Evolutionary conservation across 2,329 filamentous ascomycete genomes (phyloP).

Genomic region (Lachnellula hyalina): DNA sequence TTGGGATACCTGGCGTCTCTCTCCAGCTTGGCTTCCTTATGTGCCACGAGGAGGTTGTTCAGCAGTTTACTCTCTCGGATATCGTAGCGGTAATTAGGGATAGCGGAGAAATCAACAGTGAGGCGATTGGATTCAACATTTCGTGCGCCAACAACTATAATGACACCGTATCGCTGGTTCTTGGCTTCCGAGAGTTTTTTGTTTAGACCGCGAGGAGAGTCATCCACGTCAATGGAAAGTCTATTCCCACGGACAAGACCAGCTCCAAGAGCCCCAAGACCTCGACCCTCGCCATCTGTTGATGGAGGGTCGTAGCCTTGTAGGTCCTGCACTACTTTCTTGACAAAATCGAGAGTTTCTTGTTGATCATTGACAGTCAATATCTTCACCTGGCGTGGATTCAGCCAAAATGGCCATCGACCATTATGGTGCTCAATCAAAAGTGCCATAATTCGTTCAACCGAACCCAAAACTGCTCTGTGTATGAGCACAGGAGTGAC

Average conservation of each 20-base stretch:
- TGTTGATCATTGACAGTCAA: conserved; percentile 62
- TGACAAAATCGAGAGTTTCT: conserved; percentile 25
- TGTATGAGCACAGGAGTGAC: conserved; percentile 77
- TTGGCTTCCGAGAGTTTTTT: conserved; percentile 72
- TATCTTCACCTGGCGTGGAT: conserved; percentile 70
- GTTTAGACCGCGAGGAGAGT: conserved; percentile 53
- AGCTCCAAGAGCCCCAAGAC: conserved; percentile 13
- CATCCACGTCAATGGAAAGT: conserved; percentile 66
- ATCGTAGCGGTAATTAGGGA: conserved; percentile 23
- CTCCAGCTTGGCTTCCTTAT: not conserved
- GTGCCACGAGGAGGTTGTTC: not conserved
- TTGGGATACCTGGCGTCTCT: not conserved
- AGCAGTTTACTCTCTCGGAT: conserved; percentile 1
- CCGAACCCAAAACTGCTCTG: conserved; percentile 75
- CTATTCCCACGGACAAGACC: conserved; percentile 21
- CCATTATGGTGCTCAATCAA: conserved; percentile 79
- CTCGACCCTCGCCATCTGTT: not conserved
- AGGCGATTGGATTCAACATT: conserved; percentile 57
- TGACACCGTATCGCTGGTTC: conserved; percentile 64
- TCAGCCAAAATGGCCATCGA: conserved; percentile 84
- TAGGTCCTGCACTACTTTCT: conserved; percentile 11
- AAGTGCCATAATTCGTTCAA: conserved; percentile 80
- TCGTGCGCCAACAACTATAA: conserved; percentile 65
- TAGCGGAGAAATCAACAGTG: conserved; percentile 39
- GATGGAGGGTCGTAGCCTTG: not conserved